A percentile compares a stretch with the other conserved stretches of the same genome.
phyloP scores from a whole-genome alignment of 352 stramenopile species.

The Globisporangium splendens region DNA sequence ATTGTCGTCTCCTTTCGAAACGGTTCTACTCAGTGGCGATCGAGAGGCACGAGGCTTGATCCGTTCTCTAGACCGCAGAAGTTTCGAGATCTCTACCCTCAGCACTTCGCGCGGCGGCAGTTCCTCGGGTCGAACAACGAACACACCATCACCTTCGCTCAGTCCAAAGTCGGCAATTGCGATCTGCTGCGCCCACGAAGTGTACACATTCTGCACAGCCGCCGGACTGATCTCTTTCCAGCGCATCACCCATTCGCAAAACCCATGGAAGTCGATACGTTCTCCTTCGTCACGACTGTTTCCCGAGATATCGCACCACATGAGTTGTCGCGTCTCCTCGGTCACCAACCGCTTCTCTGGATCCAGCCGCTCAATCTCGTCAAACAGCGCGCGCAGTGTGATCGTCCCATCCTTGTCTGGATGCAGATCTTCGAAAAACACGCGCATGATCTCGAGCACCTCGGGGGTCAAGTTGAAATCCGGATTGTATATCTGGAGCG shows the following conservation, averaged over 20 bases:
- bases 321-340: conserved; percentile 35
- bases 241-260: conserved; percentile 76
- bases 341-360: conserved; percentile 40
- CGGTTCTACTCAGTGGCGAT: not conserved
- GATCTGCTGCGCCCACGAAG: conserved; percentile 70
- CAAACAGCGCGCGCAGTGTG: conserved; percentile 40
- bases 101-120: conserved; percentile 24
- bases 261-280: conserved; percentile 62
- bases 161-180: conserved; percentile 68
- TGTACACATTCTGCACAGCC: conserved; percentile 70
- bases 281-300: conserved; percentile 21
- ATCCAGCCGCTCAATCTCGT: conserved; percentile 67
- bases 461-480: conserved; percentile 80
- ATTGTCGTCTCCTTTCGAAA: conserved; percentile 1
- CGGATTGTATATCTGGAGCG: conserved; percentile 76
- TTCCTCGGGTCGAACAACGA: conserved; percentile 53
- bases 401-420: conserved; percentile 52
- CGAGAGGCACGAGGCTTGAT: conserved; percentile 1
- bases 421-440: conserved; percentile 70
- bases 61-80: conserved; percentile 13
- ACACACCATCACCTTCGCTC: conserved; percentile 66
- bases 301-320: conserved; percentile 37
- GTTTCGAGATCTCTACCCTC: conserved; percentile 19
- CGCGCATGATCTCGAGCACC: conserved; percentile 76
- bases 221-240: conserved; percentile 71